Conservation (phyloP, 2,329 filamentous ascomycete genomes). For the Fusarium pininemorale region DNA sequence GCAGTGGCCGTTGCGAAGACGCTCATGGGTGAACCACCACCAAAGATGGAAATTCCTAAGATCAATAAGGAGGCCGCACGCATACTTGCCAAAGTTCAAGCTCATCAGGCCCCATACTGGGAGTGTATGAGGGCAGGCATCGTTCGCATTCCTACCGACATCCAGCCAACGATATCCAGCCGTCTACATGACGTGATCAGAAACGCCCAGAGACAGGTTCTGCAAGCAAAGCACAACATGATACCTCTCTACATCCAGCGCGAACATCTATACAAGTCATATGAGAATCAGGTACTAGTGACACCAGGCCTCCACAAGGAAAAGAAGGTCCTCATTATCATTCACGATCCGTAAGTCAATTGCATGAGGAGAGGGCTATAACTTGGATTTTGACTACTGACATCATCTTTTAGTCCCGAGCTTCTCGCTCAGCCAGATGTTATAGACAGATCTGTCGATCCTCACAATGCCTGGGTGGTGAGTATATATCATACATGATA, state of each 20-base stretch:
- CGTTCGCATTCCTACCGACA: conserved; percentile 59
- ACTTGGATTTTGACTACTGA: neutral
- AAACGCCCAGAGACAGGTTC: conserved; percentile 74
- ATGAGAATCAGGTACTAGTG: conserved; percentile 86
- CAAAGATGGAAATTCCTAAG: conserved; percentile 64
- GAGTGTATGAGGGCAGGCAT: conserved; percentile 81
- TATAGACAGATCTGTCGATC: conserved; percentile 76
- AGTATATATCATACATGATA: conserved; percentile 46
- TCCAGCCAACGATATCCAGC: conserved; percentile 63
- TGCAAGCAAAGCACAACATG: conserved; percentile 81
- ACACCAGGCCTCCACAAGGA: conserved; percentile 75
- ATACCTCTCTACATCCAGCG: conserved; percentile 82
- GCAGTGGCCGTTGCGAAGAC: conserved; percentile 91
- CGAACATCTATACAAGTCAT: conserved; percentile 76
- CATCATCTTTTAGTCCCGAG: conserved; percentile 63
- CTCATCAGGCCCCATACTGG: conserved; percentile 79
- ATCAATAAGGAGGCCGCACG: conserved; percentile 66
- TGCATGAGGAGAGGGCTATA: neutral
- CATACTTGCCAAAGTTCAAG: conserved; percentile 67
- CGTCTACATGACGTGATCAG: conserved; percentile 84
- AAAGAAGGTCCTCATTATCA: conserved; percentile 79
- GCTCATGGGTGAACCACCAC: conserved; percentile 93
- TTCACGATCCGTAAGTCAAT: conserved; percentile 83
- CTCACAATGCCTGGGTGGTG: conserved; percentile 91
- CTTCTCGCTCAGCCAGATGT: conserved; percentile 73